phyloP scores from a whole-genome alignment of 495 filamentous ascomycete species.

The Cladorrhinum samala region DNA sequence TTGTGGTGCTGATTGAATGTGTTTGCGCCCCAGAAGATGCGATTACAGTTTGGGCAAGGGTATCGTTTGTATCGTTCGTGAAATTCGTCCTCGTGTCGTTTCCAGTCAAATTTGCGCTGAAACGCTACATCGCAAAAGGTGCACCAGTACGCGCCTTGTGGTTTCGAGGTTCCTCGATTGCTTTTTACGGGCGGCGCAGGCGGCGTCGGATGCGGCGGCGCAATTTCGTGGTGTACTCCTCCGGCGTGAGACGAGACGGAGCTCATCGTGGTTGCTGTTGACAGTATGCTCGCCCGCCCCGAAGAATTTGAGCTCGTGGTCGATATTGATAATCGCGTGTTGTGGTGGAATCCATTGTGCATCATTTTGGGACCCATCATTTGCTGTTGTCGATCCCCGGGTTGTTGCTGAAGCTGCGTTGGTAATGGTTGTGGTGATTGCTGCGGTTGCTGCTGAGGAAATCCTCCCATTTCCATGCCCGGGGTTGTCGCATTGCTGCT shows the following conservation, averaged over 20 bases:
- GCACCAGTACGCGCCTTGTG: constrained; percentile 42
- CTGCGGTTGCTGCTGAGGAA: constrained; percentile 11
- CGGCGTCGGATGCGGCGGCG: constrained; percentile 13
- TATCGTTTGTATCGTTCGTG: constrained; percentile 48
- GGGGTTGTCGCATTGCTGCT: not conserved
- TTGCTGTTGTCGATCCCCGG: constrained; percentile 25
- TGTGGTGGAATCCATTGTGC: constrained; percentile 5
- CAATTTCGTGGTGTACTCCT: constrained; percentile 13
- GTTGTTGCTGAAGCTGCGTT: constrained; percentile 4
- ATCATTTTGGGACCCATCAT: constrained; percentile 4
- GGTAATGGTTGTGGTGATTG: not conserved
- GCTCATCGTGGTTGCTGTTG: constrained; percentile 24
- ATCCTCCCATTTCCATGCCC: constrained; percentile 9
- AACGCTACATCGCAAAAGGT: constrained; percentile 47
- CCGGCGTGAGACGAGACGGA: constrained; percentile 23
- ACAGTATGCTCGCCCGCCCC: constrained; percentile 27
- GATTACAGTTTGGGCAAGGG: constrained; percentile 43
- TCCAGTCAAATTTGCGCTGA: constrained; percentile 49
- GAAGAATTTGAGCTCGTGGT: constrained; percentile 33
- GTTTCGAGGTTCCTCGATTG: constrained; percentile 26
- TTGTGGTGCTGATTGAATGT: constrained; percentile 49
- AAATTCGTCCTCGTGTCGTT: constrained; percentile 47
- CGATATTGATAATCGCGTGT: constrained; percentile 29
- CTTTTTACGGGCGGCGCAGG: constrained; percentile 16
- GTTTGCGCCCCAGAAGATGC: constrained; percentile 45